Conservation (phyloP, 192 early-diverging fungal genomes). For the Backusella tuberculispora region DNA sequence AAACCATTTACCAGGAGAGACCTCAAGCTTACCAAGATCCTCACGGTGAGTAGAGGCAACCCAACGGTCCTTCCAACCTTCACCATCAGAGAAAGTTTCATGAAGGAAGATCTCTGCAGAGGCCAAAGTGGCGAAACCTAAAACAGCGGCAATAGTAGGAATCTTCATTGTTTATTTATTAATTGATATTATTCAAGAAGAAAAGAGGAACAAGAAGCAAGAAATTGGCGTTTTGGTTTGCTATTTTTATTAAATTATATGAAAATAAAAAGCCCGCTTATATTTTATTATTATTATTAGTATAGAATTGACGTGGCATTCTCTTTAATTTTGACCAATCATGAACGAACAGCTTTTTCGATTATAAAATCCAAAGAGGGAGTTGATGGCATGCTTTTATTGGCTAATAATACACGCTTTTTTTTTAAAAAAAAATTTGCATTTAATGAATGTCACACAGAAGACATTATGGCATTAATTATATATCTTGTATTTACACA, state of each 20-base stretch:
- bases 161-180: conserved; percentile 42
- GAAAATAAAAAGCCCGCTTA: conserved; percentile 18
- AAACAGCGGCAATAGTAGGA: conserved; percentile 43
- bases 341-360: background rate
- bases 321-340: conserved; percentile 15
- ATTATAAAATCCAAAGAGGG: no score
- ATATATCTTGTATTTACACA: background rate
- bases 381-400: conserved; percentile 24
- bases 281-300: background rate
- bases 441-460: background rate
- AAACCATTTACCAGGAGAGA: conserved; percentile 76
- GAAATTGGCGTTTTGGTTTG: background rate
- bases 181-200: conserved; percentile 24
- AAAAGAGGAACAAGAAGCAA: background rate
- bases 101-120: conserved; percentile 80
- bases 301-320: conserved; percentile 20
- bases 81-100: conserved; percentile 77
- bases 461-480: conserved; percentile 8
- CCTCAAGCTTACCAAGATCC: conserved; percentile 75
- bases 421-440: background rate
- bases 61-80: conserved; percentile 72
- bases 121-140: conserved; percentile 40
- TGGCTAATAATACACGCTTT: conserved; percentile 13
- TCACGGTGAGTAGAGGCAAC: conserved; percentile 63
- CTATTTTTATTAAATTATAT: background rate